A percentile compares a stretch with the other conserved stretches of the same genome.
phyloP scores from a whole-genome alignment of 129 eudicot species.

The Ambrosia trifida region DNA sequence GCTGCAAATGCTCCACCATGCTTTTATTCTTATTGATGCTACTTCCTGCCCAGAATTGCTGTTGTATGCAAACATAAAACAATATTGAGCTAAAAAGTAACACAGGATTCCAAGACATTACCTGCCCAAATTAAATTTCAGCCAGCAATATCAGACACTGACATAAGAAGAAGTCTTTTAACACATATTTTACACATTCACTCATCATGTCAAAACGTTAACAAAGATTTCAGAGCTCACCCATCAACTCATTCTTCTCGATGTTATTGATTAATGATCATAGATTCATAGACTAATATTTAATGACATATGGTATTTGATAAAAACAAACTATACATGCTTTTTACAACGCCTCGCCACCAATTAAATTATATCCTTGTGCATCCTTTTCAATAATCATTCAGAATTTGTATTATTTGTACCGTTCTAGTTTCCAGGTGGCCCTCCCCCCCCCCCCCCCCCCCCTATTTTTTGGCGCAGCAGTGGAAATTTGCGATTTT shows the following conservation, averaged over 20 bases:
- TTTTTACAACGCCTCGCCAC: too few relatives aligned
- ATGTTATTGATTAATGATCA: too few relatives aligned
- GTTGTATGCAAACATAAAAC: slow-evolving; percentile 40
- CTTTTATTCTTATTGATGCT: slow-evolving; percentile 54
- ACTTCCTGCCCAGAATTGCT: slow-evolving; percentile 62
- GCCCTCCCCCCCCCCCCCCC: too few relatives aligned
- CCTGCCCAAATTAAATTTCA: slow-evolving; percentile 17
- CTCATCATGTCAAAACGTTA: not conserved
- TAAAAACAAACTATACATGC: too few relatives aligned
- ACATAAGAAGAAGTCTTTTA: not conserved
- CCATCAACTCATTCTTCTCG: too few relatives aligned
- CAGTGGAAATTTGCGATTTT: too few relatives aligned
- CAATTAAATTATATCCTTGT: not conserved
- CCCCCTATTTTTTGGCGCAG: too few relatives aligned
- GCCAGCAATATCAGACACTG: slow-evolving; percentile 1
- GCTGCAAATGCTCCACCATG: slow-evolving; percentile 67
- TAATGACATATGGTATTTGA: too few relatives aligned
- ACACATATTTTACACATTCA: not conserved
- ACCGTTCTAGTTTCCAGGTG: too few relatives aligned
- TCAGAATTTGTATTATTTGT: too few relatives aligned
- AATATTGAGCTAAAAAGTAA: slow-evolving; percentile 19
- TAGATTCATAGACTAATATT: too few relatives aligned
- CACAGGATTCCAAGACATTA: slow-evolving; percentile 14
- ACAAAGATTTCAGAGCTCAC: not conserved
- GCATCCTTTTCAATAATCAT: too few relatives aligned